Evolutionary conservation across 169 alveolate genomes (phyloP).

Genomic region (Blepharisma undulans): DNA sequence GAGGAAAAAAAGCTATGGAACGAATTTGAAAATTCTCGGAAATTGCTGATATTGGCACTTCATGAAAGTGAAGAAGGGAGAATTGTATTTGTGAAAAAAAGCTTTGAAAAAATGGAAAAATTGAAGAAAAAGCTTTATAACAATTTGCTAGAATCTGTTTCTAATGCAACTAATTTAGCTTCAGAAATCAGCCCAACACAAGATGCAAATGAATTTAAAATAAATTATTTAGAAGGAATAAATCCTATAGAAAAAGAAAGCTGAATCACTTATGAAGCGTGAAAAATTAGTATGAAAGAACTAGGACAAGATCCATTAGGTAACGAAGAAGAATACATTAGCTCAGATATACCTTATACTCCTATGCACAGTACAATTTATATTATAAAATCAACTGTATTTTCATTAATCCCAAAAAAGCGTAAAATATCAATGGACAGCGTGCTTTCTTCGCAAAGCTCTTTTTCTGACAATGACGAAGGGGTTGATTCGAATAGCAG

Average conservation of each 20-base stretch:
- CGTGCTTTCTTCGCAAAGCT: not conserved
- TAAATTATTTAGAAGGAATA: not conserved
- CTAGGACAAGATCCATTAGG: not conserved
- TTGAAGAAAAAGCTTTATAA: not conserved
- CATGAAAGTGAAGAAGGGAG: conserved; percentile 13
- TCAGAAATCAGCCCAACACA: not conserved
- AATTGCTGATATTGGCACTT: no score
- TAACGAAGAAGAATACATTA: not conserved
- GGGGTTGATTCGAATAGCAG: no score
- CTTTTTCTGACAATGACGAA: not conserved
- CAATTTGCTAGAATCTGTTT: not conserved
- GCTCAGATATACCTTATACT: not conserved
- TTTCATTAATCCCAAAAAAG: not conserved
- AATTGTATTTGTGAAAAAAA: not conserved
- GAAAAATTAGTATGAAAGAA: not conserved
- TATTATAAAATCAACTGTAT: not conserved
- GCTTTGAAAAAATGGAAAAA: not conserved
- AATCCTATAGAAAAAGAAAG: not conserved
- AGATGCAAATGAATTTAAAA: not conserved
- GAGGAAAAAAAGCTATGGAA: not conserved
- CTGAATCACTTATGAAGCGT: conserved; percentile 14
- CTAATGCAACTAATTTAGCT: no score
- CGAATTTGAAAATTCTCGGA: not conserved
- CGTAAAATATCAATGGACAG: not conserved
- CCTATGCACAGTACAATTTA: not conserved